Conservation (phyloP, 2,329 filamentous ascomycete genomes). For the Ceratocystiopsis brevicomis region DNA sequence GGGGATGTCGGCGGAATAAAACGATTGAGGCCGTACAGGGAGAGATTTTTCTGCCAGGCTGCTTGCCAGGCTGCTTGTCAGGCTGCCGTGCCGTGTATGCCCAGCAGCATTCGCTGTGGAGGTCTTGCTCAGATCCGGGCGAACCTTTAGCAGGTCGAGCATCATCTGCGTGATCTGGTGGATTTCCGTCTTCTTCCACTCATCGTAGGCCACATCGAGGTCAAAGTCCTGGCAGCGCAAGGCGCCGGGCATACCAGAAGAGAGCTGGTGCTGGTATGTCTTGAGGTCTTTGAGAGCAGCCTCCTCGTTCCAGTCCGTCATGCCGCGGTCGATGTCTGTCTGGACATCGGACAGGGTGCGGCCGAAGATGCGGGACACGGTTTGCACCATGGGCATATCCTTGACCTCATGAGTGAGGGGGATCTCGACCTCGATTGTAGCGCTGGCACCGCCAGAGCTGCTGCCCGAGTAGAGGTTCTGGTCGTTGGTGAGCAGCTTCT, state of each 20-base stretch:
- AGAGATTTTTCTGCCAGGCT: too few species aligned
- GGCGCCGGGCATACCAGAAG: slow-evolving; percentile 58
- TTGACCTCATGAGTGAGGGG: slow-evolving; percentile 84
- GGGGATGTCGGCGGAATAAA: slow-evolving; percentile 16
- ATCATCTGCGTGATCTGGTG: slow-evolving; percentile 86
- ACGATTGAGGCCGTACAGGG: slow-evolving; percentile 13
- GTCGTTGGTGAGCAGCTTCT: slow-evolving; percentile 83
- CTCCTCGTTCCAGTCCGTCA: slow-evolving; percentile 72
- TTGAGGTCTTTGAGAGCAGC: slow-evolving; percentile 83
- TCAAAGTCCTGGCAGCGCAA: slow-evolving; percentile 77
- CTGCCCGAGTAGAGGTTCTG: slow-evolving; percentile 59
- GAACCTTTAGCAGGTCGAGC: slow-evolving; percentile 69
- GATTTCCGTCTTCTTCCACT: slow-evolving; percentile 80
- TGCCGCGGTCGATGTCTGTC: slow-evolving; percentile 67
- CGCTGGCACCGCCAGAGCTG: slow-evolving; percentile 36
- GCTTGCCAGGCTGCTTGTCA: too few species aligned
- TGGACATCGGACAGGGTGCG: slow-evolving; percentile 64
- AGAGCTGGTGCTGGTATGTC: slow-evolving; percentile 76
- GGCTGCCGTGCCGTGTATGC: too few species aligned
- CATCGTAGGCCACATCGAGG: slow-evolving; percentile 66
- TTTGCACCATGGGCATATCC: slow-evolving; percentile 86
- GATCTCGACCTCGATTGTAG: slow-evolving; percentile 59
- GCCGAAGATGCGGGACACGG: slow-evolving; percentile 73
- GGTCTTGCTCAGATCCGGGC: slow-evolving; percentile 67
- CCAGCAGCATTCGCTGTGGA: slow-evolving; percentile 31